Base-by-base conservation (phyloP, 495 filamentous ascomycete genomes). In the Penicillium parvum region DNA sequence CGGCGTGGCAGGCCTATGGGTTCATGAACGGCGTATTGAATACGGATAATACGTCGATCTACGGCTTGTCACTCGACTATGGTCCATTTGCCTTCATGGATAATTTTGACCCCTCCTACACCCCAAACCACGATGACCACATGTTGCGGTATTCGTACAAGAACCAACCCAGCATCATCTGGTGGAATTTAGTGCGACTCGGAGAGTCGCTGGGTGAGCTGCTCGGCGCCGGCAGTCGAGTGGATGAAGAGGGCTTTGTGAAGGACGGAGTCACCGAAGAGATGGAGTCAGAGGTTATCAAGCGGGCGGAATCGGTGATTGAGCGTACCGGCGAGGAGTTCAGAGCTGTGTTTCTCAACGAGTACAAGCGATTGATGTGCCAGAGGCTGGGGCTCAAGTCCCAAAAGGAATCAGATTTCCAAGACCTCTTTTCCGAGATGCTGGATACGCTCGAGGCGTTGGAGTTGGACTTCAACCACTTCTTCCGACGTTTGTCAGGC, bases 21-120 rank as follows among this genome's bases (percentile, higher is more conserved):
- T 98, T 98, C 66, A 96, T 91, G 76, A 98, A 98, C 57, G 92
- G 92, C 12, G 92, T 98, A 15, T 71, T 98, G 22, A 91, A 96
- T 55, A 96, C 92, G 0, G 92, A 98, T 60, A 98, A 98, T 59
- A 98, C 91, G 0, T 94, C 87, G 4, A 75, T 98, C 38, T 82
- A 83, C 25, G 92, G 92, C 5, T 65, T 98, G 0, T 88, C 83
- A 1, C 83, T 98, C 15, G 92, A 98, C 65, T 98, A 86, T 55
- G 92, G 92, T 0, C 92, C 92, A 0, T 98, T 97, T 57, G 91
- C 92, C 15, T 96, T 96, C 55, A 83, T 98, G 72, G 86, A 96
- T 61, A 89, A 85, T 51, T 97, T 97, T 58, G 90, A 96, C 58
- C 92, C 92, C 1, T 70, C 70, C 16, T 98, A 96, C 63, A 98